Base-by-base conservation (phyloP, 2,329 filamentous ascomycete species). In the Pseudogymnoascus sp. region DNA sequence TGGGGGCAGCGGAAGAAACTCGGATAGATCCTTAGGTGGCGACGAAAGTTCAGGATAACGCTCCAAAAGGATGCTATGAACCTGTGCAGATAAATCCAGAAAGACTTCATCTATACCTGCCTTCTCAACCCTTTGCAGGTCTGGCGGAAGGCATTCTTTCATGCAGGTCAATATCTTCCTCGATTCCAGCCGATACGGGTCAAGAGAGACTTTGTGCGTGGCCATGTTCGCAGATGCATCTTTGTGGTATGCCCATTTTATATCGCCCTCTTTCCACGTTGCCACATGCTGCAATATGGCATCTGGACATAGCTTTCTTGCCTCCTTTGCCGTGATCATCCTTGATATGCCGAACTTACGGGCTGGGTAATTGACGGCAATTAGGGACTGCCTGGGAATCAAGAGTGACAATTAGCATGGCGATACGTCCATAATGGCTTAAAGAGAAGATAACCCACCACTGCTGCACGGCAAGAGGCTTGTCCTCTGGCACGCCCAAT, bases 31-130 rank as follows among this genome's bases (percentile, higher is more conserved):
- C 68, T 91, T 87, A n/a, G 88, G 80, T 5, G 86, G 84, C 3
- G 79, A 80, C 28, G 75, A 73, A 60, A 97, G 76, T 73, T 95
- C 88, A 0, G 90, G 86, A 74, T 91, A 96, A 61, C 90, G 80
- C 68, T 90, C 81, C 42, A 96, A 75, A 59, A 99, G 77, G 28
- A 89, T 80, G 1, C 82, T 81, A 74, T 96, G 90, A 2, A 97
- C 83, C 65, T 97, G 89, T 0, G 89, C 88, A 8, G 91, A 96
- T 60, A 99, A 76, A 75, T 99, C 95, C 65, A 97, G 78, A 72
- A 97, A 99, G 7, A 97, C 92, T 75, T 99, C 95, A 73, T 99
- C 95, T 63, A 97, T 90, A 71, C 91, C 88, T 16, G 93, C 95
- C 74, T 97, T 99, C 78, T 99, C 93, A 49, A 97, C 85, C 70